Evolutionary conservation across 2,329 filamentous ascomycete species (phyloP), one percentile per base, ranked within the genome.

Genomic region (Exophiala aquamarina): DNA sequence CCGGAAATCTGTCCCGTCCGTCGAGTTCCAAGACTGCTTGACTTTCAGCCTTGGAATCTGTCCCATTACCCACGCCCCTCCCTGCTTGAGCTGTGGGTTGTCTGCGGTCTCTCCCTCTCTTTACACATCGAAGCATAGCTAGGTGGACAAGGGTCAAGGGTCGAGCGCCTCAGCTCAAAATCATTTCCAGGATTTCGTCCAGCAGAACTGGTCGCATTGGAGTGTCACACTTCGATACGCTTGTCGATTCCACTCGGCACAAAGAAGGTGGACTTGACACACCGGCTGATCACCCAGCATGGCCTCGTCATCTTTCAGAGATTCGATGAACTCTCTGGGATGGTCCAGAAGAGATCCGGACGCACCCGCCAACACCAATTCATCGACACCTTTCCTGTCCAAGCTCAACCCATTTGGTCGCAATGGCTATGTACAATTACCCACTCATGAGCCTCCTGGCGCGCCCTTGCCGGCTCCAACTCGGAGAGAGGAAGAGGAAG

Each of bases 281-380:
- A 26, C 11, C 23, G 23, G 23, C 23, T 6, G 23, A 26, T 26
- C 23, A 41, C 40, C 32, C 50, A 32, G 26, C 54, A 95, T 95
- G 91, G 87, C 91, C 52, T 92, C 90, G 58, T 77, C 83, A 59
- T 88, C 89, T 37, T 97, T 98, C 70, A 83, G 91, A 66, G 89
- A 96, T 70, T 94, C 89, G 17, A 90, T 97, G 77, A 94, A 89
- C 76, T 93, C 89, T 50, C 72, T 97, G 62, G 93, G 93, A 52
- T 97, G 93, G 93, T 89, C 89, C 63, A 86, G 92, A 60, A 83
- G 92, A 63, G 86, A 90, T 49, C 69, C 81, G 56, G 87, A 94
- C 63, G 74, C 86, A 44, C 83, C 89, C 56, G 84, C 86, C 61
- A 87, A 81, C 69, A 93, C 70, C 37, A 70, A 63, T 56, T 80